Evolutionary conservation across 306 rosid genomes (phyloP), one percentile per base, ranked within the genome.

Genomic region (Acacia acuminata): DNA sequence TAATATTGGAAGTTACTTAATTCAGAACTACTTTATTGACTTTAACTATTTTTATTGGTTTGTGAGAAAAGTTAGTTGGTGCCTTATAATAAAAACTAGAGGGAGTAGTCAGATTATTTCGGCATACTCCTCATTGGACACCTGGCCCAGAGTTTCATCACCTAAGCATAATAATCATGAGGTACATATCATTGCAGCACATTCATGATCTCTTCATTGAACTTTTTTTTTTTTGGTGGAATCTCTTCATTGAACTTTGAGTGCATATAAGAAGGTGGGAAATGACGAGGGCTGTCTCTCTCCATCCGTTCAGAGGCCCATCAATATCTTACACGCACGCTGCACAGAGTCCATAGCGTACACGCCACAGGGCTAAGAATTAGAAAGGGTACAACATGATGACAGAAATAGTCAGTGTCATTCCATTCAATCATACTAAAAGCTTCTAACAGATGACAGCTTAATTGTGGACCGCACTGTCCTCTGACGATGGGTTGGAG

Each of bases 121-220:
- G 0, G 38, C 38, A 2, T 3, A 22, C 34, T 34, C 1, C 1
- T 66, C 34, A 12, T 1, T 36, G 71, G 44, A 22, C 45, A 8
- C 17, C 5, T 64, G 40, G 34, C 40, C 22, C 11, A 0, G 22
- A 11, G 27, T 12, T 20, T 19, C 73, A 3, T 68, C 40, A 17
- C 0, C 60, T n/a, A 16, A 50, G 74, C 87, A 82, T 70, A 83
- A 78, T 69, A 90, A 78, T 70, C 69, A 81, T 38, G 15, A 5
- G 11, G 44, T 15, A 16, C 22, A 16, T 30, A 34, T 7, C 0
- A 7, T 22, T 16, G 44, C 71, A 5, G 19, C 38, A 65, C 20
- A 12, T 19, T 16, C 44, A 7, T 65, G 10, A n/a, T n/a, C n/a
- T n/a, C n/a, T n/a, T n/a, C n/a, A n/a, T n/a, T n/a, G n/a, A n/a